Conservation (phyloP, 805 yeast species). For the Lachancea sp. region DNA sequence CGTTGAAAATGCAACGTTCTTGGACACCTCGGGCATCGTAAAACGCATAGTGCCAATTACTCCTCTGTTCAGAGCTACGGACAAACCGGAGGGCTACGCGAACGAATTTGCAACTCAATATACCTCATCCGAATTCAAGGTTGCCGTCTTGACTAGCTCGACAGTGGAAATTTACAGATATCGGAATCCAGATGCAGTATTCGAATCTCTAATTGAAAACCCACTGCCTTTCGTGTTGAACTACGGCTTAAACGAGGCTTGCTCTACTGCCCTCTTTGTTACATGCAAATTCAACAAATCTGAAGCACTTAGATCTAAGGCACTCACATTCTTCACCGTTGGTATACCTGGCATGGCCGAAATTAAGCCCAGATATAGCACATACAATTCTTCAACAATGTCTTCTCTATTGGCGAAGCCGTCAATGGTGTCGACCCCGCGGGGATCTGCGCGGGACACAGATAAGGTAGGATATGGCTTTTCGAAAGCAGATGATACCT, state of each 20-base stretch:
- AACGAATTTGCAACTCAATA: conserved; percentile 86
- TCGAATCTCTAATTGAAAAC: conserved; percentile 64
- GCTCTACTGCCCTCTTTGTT: conserved; percentile 78
- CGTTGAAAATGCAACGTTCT: conserved; percentile 74
- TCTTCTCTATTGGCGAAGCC: conserved; percentile 26
- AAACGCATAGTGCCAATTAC: conserved; percentile 70
- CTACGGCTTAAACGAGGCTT: conserved; percentile 84
- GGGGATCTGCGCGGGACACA: conserved; percentile 10
- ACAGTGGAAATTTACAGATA: conserved; percentile 73
- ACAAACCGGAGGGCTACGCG: conserved; percentile 74
- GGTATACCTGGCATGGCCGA: conserved; percentile 40
- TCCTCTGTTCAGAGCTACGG: conserved; percentile 62
- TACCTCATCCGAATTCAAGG: conserved; percentile 53
- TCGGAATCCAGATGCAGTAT: conserved; percentile 72
- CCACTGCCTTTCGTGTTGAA: conserved; percentile 64
- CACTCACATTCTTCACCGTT: conserved; percentile 39
- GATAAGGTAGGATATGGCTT: conserved; percentile 3
- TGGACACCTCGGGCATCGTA: conserved; percentile 54
- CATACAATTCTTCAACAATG: conserved; percentile 25
- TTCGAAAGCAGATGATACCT: conserved; percentile 14
- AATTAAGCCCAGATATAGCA: conserved; percentile 38
- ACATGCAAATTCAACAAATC: conserved; percentile 70
- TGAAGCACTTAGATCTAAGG: conserved; percentile 40
- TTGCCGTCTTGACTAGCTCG: conserved; percentile 76
- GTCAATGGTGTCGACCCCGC: conserved; percentile 19